Evolutionary conservation across 2,329 filamentous ascomycete species (phyloP), one percentile per base, ranked within the genome.

Genomic region (Ophioceras dolichostomum): DNA sequence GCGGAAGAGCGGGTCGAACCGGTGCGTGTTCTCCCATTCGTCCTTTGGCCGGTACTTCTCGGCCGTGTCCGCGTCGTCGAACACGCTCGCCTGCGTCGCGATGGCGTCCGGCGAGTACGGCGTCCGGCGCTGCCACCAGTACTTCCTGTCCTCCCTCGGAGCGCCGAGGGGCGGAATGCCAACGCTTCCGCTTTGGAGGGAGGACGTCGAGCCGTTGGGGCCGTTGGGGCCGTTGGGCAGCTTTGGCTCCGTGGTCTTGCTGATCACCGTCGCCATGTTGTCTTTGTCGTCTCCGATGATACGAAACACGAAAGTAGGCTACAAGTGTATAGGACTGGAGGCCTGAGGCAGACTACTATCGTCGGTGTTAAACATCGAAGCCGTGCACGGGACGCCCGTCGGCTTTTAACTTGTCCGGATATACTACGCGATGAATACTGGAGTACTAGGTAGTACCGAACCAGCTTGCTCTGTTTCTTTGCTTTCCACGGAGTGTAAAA

Each of bases 1-100:
- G 30, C 62, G 47, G 1, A 59, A 56, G 0, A 57, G 45, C 0
- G 64, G 64, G 38, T 71, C 65, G 41, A 69, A 72, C 0, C 64
- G 58, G 45, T 70, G 63, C 1, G 50, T 33, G 20, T 64, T 64
- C 34, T 64, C 60, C 50, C 53, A 57, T 13, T 51, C 40, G 0
- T 41, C 18, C 1, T 36, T 43, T 2, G 59, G 60, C 2, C 52
- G 46, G 34, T 62, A 62, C 37, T 55, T 54, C 3, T 54, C 50
- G 1, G 55, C 52, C 0, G 55, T 52, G 1, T 55, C 51, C 0
- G 54, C 50, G 18, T 62, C 57, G 32, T 64, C 60, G 24, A 59
- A 64, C 2, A 63, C 60, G 34, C 50, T 55, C 12, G 41, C 41
- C 38, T 57, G 57, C 0, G 60, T 63, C 2, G 59, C 60, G 5